Conservation (phyloP, 2,329 filamentous ascomycete genomes). For the Furcasterigmium sp. region DNA sequence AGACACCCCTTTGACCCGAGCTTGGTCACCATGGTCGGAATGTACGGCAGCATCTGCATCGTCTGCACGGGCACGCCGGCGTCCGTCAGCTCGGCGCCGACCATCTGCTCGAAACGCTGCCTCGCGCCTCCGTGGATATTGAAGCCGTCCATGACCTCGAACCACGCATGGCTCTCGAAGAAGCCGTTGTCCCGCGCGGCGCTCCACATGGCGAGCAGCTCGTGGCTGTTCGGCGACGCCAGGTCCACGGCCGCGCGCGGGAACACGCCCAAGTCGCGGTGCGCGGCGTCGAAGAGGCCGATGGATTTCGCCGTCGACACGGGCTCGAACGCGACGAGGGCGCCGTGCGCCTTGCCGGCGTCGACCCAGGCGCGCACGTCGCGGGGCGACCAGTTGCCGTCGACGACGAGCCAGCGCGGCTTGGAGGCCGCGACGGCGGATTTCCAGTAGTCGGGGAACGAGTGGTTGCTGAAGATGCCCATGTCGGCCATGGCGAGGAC, state of each 20-base stretch:
- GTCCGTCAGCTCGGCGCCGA: slow-evolving; percentile 63
- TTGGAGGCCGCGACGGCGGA: slow-evolving; percentile 48
- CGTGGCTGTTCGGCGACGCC: slow-evolving; percentile 76
- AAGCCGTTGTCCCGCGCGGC: slow-evolving; percentile 62
- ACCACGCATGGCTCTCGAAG: slow-evolving; percentile 71
- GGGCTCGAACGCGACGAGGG: slow-evolving; percentile 76
- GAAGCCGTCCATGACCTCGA: slow-evolving; percentile 71
- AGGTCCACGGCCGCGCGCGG: slow-evolving; percentile 64
- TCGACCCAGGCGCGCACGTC: slow-evolving; percentile 64
- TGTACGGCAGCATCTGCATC: slow-evolving; percentile 81
- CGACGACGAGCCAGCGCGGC: slow-evolving; percentile 76
- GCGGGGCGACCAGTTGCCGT: slow-evolving; percentile 75
- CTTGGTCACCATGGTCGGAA: slow-evolving; percentile 81
- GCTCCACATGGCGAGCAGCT: slow-evolving; percentile 73
- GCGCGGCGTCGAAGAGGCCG: slow-evolving; percentile 52
- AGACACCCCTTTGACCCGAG: slow-evolving; percentile 72
- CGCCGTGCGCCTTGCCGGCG: slow-evolving; percentile 49
- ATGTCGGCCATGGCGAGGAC: slow-evolving; percentile 96
- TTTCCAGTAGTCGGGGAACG: slow-evolving; percentile 53
- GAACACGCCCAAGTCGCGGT: slow-evolving; percentile 43
- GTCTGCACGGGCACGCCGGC: slow-evolving; percentile 77
- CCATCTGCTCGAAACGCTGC: slow-evolving; percentile 66
- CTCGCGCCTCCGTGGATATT: slow-evolving; percentile 69
- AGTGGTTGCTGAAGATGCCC: slow-evolving; percentile 65
- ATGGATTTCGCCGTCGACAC: slow-evolving; percentile 78